phyloP scores from a whole-genome alignment of 129 eudicot species.

The Tanacetum coccineum region DNA sequence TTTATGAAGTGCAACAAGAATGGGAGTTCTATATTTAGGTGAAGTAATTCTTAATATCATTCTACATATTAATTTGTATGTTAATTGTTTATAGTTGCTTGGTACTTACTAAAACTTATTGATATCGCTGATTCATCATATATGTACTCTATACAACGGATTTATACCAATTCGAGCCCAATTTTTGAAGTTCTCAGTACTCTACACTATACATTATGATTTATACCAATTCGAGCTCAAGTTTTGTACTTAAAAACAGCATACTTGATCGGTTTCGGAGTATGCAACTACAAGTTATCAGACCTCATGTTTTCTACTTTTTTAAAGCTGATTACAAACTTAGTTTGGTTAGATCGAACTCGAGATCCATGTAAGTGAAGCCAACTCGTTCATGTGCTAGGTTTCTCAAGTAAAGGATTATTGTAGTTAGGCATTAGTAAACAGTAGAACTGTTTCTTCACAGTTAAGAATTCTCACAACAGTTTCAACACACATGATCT shows the following conservation, averaged over 20 bases:
- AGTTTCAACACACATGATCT: background rate
- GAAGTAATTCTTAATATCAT: slow-evolving; percentile 24
- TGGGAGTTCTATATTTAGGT: slow-evolving; percentile 16
- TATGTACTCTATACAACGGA: slow-evolving; percentile 18
- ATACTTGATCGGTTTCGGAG: no score
- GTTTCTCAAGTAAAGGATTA: no score
- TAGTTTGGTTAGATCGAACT: no score
- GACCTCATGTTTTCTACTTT: no score
- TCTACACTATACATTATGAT: background rate
- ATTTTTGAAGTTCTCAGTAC: background rate
- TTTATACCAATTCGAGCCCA: background rate
- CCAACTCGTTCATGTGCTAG: no score
- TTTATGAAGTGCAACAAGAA: slow-evolving; percentile 19
- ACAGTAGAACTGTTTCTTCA: background rate
- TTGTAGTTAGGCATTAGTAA: background rate
- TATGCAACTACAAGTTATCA: no score
- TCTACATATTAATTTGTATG: slow-evolving; percentile 16
- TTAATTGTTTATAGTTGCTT: slow-evolving; percentile 25
- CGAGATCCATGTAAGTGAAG: no score
- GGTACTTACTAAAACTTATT: slow-evolving; percentile 17
- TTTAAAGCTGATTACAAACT: no score
- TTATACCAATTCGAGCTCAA: background rate
- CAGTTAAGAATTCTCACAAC: background rate
- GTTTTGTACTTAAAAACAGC: background rate
- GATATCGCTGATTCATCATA: slow-evolving; percentile 15